A percentile compares a stretch with the other conserved stretches of the same genome.
phyloP scores from a whole-genome alignment of 768 basidiomycete species.

The Podaxis carcinomalis region DNA sequence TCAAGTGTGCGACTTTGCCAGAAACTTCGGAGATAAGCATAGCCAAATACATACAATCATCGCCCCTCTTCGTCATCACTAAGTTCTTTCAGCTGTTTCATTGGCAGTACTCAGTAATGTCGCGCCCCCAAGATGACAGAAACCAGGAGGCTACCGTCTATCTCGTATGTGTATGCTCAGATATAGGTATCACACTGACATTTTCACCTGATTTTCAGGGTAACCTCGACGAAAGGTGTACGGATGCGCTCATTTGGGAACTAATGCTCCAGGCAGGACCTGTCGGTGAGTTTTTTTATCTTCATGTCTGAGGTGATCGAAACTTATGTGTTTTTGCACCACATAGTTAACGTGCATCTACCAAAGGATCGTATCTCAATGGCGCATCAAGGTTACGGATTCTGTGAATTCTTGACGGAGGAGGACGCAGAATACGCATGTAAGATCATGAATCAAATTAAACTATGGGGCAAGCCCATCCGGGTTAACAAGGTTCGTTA shows the following conservation, averaged over 20 bases:
- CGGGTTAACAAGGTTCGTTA: slow-evolving; percentile 91
- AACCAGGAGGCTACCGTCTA: slow-evolving; percentile 93
- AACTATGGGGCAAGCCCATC: slow-evolving; percentile 97
- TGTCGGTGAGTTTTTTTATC: slow-evolving; percentile 63
- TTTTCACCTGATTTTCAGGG: slow-evolving; percentile 48
- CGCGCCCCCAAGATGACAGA: slow-evolving; percentile 79
- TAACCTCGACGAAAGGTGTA: slow-evolving; percentile 92
- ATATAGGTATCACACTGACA: slow-evolving; percentile 1
- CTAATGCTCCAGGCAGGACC: slow-evolving; percentile 99
- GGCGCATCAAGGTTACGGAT: slow-evolving; percentile 98
- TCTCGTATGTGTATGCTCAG: slow-evolving; percentile 40
- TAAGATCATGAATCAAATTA: slow-evolving; percentile 99
- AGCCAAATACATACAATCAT: neutral
- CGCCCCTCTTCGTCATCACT: neutral
- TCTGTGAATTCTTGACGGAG: slow-evolving; percentile 98
- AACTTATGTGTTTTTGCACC: neutral
- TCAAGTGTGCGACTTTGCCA: neutral
- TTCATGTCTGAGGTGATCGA: neutral
- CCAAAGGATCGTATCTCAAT: slow-evolving; percentile 98
- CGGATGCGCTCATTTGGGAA: slow-evolving; percentile 96
- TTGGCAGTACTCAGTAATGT: slow-evolving; percentile 33
- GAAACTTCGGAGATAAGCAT: neutral
- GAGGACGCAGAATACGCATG: slow-evolving; percentile 99
- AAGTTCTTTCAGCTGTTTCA: neutral
- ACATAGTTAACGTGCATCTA: slow-evolving; percentile 89